Percentiles rank a stretch among this genome's conserved stretches.
phyloP scores from a whole-genome alignment of 78 protist species.

The Anaeramoeba flamelloides region DNA sequence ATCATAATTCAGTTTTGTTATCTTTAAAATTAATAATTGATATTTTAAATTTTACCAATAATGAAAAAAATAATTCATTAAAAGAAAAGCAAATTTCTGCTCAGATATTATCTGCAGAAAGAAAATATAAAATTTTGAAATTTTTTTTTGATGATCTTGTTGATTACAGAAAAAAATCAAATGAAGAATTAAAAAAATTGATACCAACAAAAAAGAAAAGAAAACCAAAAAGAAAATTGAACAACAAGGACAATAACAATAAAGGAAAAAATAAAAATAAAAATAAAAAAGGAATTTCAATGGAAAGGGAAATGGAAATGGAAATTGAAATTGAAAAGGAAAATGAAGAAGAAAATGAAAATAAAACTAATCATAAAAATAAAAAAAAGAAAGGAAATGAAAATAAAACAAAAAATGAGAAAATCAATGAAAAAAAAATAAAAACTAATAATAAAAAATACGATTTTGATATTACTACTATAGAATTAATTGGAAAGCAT shows the following conservation, averaged over 20 bases:
- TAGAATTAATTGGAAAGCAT: neutral
- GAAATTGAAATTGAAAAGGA: neutral
- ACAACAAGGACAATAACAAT: too few relatives aligned
- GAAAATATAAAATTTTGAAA: neutral
- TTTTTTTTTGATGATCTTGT: neutral
- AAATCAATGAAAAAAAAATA: too few relatives aligned
- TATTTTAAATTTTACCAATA: neutral
- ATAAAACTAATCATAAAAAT: too few relatives aligned
- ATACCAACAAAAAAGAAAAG: neutral
- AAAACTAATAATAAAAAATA: too few relatives aligned
- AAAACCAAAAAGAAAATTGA: too few relatives aligned
- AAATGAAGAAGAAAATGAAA: too few relatives aligned
- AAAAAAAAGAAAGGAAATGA: too few relatives aligned
- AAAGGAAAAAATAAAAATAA: too few relatives aligned
- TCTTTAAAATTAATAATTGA: neutral
- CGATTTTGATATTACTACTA: neutral
- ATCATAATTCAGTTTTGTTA: neutral
- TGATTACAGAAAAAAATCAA: neutral
- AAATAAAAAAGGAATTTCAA: too few relatives aligned
- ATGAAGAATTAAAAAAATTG: neutral
- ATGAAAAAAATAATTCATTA: neutral
- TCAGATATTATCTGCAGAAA: neutral
- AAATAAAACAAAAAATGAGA: too few relatives aligned
- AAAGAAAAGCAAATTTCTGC: neutral
- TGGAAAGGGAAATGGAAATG: too few relatives aligned